Percentiles rank a stretch among this genome's conserved stretches.
Evolutionary conservation across 305 asterid genomes (phyloP).

Genomic region (Fraxinus xanthoxyloides): DNA sequence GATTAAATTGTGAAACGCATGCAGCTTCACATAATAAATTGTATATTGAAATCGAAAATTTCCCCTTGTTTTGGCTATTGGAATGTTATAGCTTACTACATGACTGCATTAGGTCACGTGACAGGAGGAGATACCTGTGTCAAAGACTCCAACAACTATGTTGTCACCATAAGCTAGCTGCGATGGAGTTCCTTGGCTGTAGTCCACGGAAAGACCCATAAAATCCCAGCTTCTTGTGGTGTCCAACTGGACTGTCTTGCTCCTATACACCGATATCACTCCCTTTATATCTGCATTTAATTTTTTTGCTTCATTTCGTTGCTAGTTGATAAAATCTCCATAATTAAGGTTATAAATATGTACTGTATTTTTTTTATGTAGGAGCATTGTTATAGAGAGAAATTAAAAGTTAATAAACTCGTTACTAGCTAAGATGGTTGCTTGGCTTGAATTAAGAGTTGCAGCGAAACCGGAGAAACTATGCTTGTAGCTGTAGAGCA

Average conservation of each 20-base stretch:
- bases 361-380: background rate
- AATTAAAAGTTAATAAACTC: background rate
- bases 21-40: background rate
- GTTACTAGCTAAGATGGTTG: conserved; percentile 44
- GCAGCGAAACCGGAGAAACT: conserved; percentile 66
- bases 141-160: conserved; percentile 50
- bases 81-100: background rate
- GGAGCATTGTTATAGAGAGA: background rate
- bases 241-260: conserved; percentile 41
- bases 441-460: conserved; percentile 50
- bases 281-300: conserved; percentile 45
- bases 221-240: conserved; percentile 86
- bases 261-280: conserved; percentile 59
- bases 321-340: background rate
- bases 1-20: background rate
- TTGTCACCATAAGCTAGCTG: conserved; percentile 50
- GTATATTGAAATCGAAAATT: background rate
- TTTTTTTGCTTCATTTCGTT: background rate
- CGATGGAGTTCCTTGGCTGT: conserved; percentile 32
- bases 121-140: conserved; percentile 38
- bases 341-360: background rate
- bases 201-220: conserved; percentile 49
- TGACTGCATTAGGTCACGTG: background rate
- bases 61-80: background rate
- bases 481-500: conserved; percentile 55